Evolutionary conservation across 768 basidiomycete species (phyloP).

Genomic region (Kwoniella sp.): DNA sequence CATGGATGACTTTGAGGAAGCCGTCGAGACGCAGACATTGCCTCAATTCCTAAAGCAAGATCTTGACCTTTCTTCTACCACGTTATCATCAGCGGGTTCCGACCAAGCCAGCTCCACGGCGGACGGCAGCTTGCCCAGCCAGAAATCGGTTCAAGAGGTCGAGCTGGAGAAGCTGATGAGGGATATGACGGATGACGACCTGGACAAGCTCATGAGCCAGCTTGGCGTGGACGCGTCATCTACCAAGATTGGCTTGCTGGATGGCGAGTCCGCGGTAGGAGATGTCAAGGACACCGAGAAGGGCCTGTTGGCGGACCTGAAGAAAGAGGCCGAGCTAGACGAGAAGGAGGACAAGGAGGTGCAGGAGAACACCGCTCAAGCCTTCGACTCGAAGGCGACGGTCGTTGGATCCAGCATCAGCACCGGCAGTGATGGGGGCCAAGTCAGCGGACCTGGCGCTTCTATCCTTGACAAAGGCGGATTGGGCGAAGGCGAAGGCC

Average conservation of each 20-base stretch:
- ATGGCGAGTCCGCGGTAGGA: background rate
- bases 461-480: background rate
- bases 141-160: conserved; percentile 21
- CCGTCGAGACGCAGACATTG: conserved; percentile 35
- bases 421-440: no score
- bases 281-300: conserved; percentile 10
- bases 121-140: background rate
- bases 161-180: conserved; percentile 41
- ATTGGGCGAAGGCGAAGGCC: conserved; percentile 1
- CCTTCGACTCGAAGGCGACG: background rate
- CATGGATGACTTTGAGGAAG: conserved; percentile 47
- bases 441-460: background rate
- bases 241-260: background rate
- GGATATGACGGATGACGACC: conserved; percentile 36
- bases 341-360: conserved; percentile 6
- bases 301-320: background rate
- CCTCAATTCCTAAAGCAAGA: conserved; percentile 39
- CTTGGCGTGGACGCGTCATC: conserved; percentile 10
- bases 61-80: conserved; percentile 15
- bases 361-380: background rate
- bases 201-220: conserved; percentile 28
- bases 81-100: background rate
- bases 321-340: conserved; percentile 5
- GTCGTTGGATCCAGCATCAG: no score
- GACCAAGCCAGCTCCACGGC: background rate